Evolutionary conservation across 495 filamentous ascomycete genomes (phyloP).

Genomic region (Neurospora africana): DNA sequence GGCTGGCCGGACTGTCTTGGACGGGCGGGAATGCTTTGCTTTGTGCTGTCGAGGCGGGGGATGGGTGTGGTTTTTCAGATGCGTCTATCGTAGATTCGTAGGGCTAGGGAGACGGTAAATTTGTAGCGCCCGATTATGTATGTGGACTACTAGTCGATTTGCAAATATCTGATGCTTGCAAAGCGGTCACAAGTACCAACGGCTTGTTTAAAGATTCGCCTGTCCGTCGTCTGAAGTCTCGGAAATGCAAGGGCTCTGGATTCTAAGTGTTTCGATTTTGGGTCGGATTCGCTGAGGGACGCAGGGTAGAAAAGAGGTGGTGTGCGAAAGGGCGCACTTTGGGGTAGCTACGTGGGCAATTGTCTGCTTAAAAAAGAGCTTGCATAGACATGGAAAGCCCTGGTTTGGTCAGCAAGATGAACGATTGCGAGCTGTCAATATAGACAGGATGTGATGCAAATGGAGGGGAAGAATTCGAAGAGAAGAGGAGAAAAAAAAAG

Average conservation of each 20-base stretch:
- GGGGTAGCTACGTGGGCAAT: neutral
- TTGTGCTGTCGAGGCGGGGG: neutral
- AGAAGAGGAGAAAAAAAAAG: constrained; percentile 3
- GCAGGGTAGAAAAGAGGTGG: neutral
- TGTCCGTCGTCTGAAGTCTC: neutral
- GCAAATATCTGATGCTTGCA: neutral
- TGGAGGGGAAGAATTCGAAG: neutral
- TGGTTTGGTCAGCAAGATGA: neutral
- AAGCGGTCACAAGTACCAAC: neutral
- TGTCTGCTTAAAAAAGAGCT: neutral
- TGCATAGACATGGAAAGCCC: neutral
- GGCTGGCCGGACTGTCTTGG: neutral
- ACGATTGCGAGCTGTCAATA: neutral
- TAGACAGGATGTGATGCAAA: neutral
- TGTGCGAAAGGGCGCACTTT: neutral
- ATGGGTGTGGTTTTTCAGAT: neutral
- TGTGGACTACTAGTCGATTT: neutral
- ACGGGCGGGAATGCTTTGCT: neutral
- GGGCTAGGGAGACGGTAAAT: neutral
- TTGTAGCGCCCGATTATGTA: neutral
- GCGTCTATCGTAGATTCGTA: neutral
- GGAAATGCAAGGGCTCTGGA: neutral
- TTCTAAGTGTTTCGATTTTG: neutral
- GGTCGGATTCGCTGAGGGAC: neutral
- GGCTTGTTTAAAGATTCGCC: neutral